Conservation (phyloP, 108 stramenopile genomes). For the Skeletonema potamos region DNA sequence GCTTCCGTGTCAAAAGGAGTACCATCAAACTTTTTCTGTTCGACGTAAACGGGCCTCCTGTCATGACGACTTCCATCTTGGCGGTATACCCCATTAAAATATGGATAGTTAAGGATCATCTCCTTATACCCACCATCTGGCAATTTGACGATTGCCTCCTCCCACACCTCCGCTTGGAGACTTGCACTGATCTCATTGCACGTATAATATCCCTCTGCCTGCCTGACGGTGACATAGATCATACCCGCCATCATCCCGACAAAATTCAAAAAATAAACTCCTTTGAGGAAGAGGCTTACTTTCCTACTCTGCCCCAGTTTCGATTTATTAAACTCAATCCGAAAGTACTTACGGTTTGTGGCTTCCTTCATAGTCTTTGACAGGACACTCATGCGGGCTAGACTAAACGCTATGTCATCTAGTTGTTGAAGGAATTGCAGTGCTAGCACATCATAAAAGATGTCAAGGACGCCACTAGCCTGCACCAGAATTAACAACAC, state of each 20-base stretch:
- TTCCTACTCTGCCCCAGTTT: neutral
- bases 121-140: neutral
- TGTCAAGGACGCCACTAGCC: slow-evolving; percentile 3
- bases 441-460: slow-evolving; percentile 27
- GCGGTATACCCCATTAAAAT: neutral
- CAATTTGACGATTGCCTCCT: neutral
- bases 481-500: slow-evolving; percentile 3
- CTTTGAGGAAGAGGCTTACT: neutral
- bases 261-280: neutral
- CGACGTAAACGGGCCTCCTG: neutral
- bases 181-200: neutral
- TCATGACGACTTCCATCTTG: neutral
- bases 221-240: neutral
- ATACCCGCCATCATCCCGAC: neutral
- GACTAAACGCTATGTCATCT: slow-evolving; percentile 9
- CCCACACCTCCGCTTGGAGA: neutral
- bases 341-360: neutral
- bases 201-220: neutral
- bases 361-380: neutral
- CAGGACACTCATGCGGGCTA: neutral
- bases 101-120: neutral
- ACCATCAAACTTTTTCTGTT: slow-evolving; percentile 4
- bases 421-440: slow-evolving; percentile 5
- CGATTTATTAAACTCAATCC: neutral
- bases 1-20: neutral